These are phyloP conservation scores for Sphaerulina populicola DNA, from an alignment of 2,329 filamentous ascomycete genomes.

Conservation along the genomic window DNA sequence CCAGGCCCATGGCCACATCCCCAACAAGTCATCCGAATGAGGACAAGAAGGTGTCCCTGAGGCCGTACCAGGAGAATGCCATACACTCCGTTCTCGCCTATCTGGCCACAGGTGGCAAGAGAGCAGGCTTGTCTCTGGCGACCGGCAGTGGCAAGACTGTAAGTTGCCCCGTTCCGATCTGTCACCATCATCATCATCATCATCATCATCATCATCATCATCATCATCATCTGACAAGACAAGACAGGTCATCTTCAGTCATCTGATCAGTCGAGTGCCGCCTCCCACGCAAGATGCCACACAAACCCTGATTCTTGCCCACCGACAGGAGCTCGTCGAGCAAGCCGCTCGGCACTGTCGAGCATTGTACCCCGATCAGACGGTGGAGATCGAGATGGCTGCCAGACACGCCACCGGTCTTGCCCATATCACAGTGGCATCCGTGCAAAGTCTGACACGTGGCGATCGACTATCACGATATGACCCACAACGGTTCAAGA, in stretches of 20 bases:
- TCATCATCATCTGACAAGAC: background rate
- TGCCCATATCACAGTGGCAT: slow-evolving; percentile 91
- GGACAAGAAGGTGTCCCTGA: slow-evolving; percentile 42
- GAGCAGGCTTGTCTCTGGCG: slow-evolving; percentile 73
- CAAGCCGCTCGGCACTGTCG: slow-evolving; percentile 83
- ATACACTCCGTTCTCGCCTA: slow-evolving; percentile 68
- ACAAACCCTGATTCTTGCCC: slow-evolving; percentile 83
- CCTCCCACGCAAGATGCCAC: slow-evolving; percentile 50
- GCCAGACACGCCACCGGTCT: slow-evolving; percentile 62
- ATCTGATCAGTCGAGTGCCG: slow-evolving; percentile 72
- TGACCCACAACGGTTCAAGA: slow-evolving; percentile 69
- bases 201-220: background rate
- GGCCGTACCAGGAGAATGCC: slow-evolving; percentile 82
- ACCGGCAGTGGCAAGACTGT: slow-evolving; percentile 78
- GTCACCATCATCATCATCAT: background rate
- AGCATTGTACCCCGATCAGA: slow-evolving; percentile 68
- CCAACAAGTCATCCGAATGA: background rate
- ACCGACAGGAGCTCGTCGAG: slow-evolving; percentile 86
- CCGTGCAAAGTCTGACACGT: slow-evolving; percentile 66
- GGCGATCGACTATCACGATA: slow-evolving; percentile 76
- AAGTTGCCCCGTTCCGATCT: background rate
- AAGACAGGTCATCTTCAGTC: slow-evolving; percentile 83
- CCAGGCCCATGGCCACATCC: slow-evolving; percentile 2
- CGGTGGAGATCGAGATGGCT: slow-evolving; percentile 88
- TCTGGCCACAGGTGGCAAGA: slow-evolving; percentile 60